These are phyloP conservation scores for Pseudopyrenochaeta lycopersici DNA, from an alignment of 2,329 filamentous ascomycete species.

Conservation along the genomic window DNA sequence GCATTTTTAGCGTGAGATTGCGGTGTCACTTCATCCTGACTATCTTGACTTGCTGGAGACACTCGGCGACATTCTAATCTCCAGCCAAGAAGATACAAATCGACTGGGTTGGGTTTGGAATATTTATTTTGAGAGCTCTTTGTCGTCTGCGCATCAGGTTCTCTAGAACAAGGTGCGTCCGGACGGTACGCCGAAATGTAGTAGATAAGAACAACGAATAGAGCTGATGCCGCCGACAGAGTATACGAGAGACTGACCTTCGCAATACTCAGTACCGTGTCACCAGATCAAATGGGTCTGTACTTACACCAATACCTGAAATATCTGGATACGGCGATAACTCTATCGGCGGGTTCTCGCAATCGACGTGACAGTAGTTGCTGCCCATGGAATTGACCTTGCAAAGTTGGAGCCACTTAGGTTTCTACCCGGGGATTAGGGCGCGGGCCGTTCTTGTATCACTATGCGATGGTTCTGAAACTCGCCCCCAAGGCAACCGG, in stretches of 20 bases:
- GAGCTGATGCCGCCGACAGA: background rate
- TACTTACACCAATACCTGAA: conserved; percentile 6
- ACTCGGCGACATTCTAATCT: background rate
- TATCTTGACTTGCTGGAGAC: too few species aligned
- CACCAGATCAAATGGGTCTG: background rate
- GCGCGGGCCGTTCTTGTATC: background rate
- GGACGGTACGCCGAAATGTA: background rate
- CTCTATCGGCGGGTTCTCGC: background rate
- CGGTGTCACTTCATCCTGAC: too few species aligned
- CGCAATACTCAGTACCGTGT: background rate
- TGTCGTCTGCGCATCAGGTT: background rate
- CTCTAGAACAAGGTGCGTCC: background rate
- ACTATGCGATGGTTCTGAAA: background rate
- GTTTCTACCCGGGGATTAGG: too few species aligned
- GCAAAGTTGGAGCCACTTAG: background rate
- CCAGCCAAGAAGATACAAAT: background rate
- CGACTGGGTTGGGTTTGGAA: background rate
- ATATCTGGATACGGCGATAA: conserved; percentile 6
- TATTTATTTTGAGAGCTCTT: background rate
- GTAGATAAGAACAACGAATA: background rate
- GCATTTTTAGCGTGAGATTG: background rate
- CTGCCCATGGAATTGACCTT: background rate
- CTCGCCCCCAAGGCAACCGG: background rate
- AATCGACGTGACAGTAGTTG: conserved; percentile 1
- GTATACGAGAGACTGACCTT: conserved; percentile 3